phyloP scores from a whole-genome alignment of 805 yeast genomes.

The Komagataella populi region DNA sequence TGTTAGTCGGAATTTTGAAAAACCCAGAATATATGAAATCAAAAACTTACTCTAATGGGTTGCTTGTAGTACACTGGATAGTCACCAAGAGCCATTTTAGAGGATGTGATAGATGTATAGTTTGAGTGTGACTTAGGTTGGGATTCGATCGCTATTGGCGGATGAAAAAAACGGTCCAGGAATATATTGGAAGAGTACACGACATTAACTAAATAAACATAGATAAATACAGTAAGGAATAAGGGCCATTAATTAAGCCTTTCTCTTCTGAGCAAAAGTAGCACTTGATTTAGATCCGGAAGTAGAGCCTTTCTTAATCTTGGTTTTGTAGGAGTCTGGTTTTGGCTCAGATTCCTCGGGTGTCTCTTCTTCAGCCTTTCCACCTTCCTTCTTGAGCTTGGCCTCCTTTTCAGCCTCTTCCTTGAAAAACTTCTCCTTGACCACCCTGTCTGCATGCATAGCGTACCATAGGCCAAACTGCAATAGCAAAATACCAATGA shows the following conservation, averaged over 20 bases:
- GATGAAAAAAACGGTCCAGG: neutral
- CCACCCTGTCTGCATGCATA: conserved; percentile 13
- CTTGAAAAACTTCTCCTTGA: conserved; percentile 12
- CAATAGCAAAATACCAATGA: conserved; percentile 68
- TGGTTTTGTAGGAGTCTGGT: neutral
- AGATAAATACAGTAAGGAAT: neutral
- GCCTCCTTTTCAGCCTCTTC: conserved; percentile 7
- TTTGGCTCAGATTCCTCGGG: neutral
- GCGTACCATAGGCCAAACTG: conserved; percentile 90
- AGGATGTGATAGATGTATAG: neutral
- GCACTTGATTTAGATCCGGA: neutral
- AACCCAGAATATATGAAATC: neutral
- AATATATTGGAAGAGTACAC: neutral
- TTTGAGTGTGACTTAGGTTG: neutral
- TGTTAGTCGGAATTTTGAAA: neutral
- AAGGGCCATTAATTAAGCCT: neutral
- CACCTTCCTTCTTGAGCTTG: neutral
- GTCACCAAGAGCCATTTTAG: conserved; percentile 6
- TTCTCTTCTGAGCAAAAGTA: neutral
- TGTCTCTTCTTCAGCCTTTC: neutral
- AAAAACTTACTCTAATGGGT: conserved; percentile 44
- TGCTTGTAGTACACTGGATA: conserved; percentile 46
- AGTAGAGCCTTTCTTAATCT: neutral
- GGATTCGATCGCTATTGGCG: neutral
- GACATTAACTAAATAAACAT: neutral